phyloP scores from a whole-genome alignment of 768 basidiomycete genomes.

The Suillus tomentosus region DNA sequence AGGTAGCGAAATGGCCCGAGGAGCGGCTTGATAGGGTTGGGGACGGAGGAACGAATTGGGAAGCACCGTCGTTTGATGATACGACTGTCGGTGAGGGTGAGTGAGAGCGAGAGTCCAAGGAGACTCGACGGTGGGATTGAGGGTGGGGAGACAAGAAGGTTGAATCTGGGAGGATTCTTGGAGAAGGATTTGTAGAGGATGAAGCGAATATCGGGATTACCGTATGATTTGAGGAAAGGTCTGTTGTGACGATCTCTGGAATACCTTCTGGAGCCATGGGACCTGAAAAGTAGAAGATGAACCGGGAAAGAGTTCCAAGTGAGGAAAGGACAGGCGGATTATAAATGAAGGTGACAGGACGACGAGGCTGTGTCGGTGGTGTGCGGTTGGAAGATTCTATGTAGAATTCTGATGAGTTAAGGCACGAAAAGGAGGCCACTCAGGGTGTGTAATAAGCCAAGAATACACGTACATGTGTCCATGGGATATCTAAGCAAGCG shows the following conservation, averaged over 20 bases:
- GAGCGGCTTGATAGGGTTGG: conserved; percentile 74
- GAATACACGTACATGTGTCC: not conserved
- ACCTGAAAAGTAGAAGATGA: not conserved
- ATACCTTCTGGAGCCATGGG: conserved; percentile 28
- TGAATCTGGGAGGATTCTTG: not conserved
- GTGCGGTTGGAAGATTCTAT: conserved; percentile 25
- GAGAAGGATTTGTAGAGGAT: not conserved
- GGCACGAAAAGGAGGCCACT: not conserved
- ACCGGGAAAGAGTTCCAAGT: not conserved
- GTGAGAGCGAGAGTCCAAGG: conserved; percentile 34
- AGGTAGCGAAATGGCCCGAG: conserved; percentile 57
- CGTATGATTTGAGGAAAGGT: conserved; percentile 34
- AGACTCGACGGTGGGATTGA: conserved; percentile 18
- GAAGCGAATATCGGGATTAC: conserved; percentile 14
- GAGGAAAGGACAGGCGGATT: not conserved
- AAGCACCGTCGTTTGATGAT: conserved; percentile 46
- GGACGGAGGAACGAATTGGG: conserved; percentile 57
- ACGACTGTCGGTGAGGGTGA: conserved; percentile 35
- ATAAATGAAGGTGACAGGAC: not conserved
- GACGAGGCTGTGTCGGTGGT: not conserved
- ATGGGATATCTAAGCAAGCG: no score
- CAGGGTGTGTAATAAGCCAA: not conserved
- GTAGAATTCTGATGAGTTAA: conserved; percentile 17
- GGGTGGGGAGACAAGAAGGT: conserved; percentile 28
- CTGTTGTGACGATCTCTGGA: conserved; percentile 38